Evolutionary conservation across 2,329 filamentous ascomycete species (phyloP).

Genomic region (Fusarium acutatum): DNA sequence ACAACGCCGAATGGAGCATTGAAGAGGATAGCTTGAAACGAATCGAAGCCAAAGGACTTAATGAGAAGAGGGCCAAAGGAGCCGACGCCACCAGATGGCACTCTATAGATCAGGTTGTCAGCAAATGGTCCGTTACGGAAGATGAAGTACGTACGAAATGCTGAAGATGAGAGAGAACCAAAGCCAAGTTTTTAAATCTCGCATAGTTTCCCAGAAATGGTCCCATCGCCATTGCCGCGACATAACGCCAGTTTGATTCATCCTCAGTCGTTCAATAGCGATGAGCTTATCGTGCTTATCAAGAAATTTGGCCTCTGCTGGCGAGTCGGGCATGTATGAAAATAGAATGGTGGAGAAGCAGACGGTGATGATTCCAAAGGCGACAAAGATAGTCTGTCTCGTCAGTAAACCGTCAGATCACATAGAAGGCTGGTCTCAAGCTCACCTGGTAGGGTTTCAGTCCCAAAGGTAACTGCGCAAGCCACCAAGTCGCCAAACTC

Average conservation of each 20-base stretch:
- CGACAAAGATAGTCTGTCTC: conserved; percentile 43
- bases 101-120: conserved; percentile 4
- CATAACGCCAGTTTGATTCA: conserved; percentile 57
- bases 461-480: conserved; percentile 20
- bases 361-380: conserved; percentile 52
- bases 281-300: conserved; percentile 63
- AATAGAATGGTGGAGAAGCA: conserved; percentile 59
- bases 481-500: conserved; percentile 31
- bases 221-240: conserved; percentile 52
- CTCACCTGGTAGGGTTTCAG: conserved; percentile 26
- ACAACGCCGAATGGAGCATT: conserved; percentile 69
- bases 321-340: conserved; percentile 70
- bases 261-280: conserved; percentile 64
- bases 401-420: rapidly evolving
- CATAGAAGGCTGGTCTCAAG: rapidly evolving
- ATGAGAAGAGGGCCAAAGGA: conserved; percentile 69
- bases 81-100: conserved; percentile 65
- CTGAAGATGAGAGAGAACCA: conserved; percentile 58
- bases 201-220: conserved; percentile 50
- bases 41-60: conserved; percentile 63
- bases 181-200: conserved; percentile 54
- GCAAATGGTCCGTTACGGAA: rapidly evolving
- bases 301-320: conserved; percentile 66
- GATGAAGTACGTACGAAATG: conserved; percentile 54
- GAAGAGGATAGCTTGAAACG: conserved; percentile 65